A percentile compares a stretch with the other conserved stretches of the same genome.
Evolutionary conservation across 148 eudicot species (phyloP).

Genomic region (Cornus controversa): DNA sequence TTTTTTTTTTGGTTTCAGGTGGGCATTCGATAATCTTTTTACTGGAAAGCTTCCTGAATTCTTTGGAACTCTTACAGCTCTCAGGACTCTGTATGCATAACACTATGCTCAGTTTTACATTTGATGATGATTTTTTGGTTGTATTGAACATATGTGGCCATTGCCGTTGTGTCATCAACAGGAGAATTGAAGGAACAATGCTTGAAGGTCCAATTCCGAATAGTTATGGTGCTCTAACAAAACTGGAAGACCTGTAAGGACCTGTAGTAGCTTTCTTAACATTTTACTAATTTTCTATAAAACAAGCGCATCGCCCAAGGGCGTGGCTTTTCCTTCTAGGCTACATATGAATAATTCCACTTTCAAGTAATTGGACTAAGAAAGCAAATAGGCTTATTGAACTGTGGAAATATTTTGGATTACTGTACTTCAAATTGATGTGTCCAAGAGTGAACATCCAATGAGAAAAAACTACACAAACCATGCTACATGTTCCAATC

Average conservation of each 20-base stretch:
- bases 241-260: constrained; percentile 35
- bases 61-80: constrained; percentile 29
- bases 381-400: neutral
- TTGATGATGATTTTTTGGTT: neutral
- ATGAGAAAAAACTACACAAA: neutral
- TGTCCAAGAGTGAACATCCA: neutral
- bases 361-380: neutral
- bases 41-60: constrained; percentile 41
- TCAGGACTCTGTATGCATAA: constrained; percentile 29
- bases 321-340: no score
- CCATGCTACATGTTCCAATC: neutral
- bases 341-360: neutral
- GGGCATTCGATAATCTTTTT: constrained; percentile 44
- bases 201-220: constrained; percentile 46
- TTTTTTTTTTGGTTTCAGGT: constrained; percentile 21
- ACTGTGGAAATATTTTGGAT: neutral
- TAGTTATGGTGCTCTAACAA: constrained; percentile 33
- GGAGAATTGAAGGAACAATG: constrained; percentile 40
- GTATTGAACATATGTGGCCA: neutral
- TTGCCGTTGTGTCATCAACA: constrained; percentile 11
- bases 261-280: neutral
- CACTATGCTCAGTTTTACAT: neutral
- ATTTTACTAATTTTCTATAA: neutral
- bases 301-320: neutral
- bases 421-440: neutral